Evolutionary conservation across 176 grass and related monocot genomes (phyloP), one percentile per base, ranked within the genome.

Genomic region (Microstegium vimineum): DNA sequence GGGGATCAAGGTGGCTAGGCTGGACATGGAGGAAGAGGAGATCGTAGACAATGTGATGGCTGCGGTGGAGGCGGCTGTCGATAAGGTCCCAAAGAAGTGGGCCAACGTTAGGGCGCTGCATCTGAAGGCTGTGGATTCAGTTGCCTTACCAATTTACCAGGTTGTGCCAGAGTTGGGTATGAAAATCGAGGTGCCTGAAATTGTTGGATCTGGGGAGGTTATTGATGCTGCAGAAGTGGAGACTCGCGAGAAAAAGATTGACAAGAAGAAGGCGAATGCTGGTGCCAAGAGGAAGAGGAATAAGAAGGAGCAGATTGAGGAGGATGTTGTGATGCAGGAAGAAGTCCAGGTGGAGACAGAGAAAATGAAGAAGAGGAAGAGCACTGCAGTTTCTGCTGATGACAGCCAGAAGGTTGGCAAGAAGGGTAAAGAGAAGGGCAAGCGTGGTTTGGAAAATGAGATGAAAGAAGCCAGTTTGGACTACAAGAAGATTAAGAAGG

Each of bases 11-110:
- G 91, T 95, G 2, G 96, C 93, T 38, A 87, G 93, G 83, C 73
- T 95, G n/a, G 92, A 90, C n/a, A 99, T 99, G 96, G 61, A 78
- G 22, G 82, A 78, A 5, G 89, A 90, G 2, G 40, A 91, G 13
- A 84, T 94, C 5, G 89, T 85, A 4, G 89, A 99, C 2, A 99
- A 99, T 82, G 62, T 95, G 37, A 87, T 90, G 65, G 79, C 76
- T 0, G 87, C 73, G 1, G 35, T 93, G n/a, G 87, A 82, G 45
- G 83, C 73, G 2, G 87, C 96, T 0, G 85, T 90, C 10, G 80
- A 87, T 6, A 87, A 87, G 49, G 82, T 98, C 26, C 95, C 95
- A 0, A 98, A 93, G 84, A 94, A 93, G 43, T 98, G 92, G 90
- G 88, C 51, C 0, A 98, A 95, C 11, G 82, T 98, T 35, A 84